Evolutionary conservation across 2,329 filamentous ascomycete genomes (phyloP).

Genomic region (Ceratocystis variospora): DNA sequence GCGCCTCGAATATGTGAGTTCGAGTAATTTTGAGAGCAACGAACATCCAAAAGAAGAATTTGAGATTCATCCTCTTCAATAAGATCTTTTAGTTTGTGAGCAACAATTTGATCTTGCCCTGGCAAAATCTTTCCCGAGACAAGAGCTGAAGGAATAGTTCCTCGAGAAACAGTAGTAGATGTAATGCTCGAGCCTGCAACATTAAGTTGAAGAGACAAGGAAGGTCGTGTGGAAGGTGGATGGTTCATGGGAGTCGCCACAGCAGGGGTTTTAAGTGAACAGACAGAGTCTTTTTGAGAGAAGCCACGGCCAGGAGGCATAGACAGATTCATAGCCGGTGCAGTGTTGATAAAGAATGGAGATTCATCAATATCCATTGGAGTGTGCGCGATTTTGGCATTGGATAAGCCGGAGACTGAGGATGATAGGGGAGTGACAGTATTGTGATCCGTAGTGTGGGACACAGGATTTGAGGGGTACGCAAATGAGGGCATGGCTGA

Average conservation of each 20-base stretch:
- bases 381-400: constrained; percentile 17
- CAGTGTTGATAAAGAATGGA: constrained; percentile 22
- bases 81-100: constrained; percentile 42
- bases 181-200: constrained; percentile 20
- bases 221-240: not conserved
- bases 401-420: constrained; percentile 19
- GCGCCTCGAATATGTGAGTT: constrained; percentile 64
- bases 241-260: not conserved
- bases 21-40: constrained; percentile 71
- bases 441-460: not conserved
- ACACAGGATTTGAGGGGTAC: not conserved
- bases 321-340: constrained; percentile 31
- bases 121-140: constrained; percentile 3
- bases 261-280: not conserved
- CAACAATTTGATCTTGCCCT: constrained; percentile 37
- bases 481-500: constrained; percentile 11
- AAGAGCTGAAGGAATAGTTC: constrained; percentile 3
- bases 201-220: constrained; percentile 38
- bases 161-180: constrained; percentile 22
- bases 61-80: constrained; percentile 31
- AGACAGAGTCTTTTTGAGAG: not conserved
- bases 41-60: constrained; percentile 55
- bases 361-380: constrained; percentile 31
- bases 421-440: not conserved
- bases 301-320: constrained; percentile 8